Evolutionary conservation across 176 grass and related monocot species (phyloP).

Genomic region (Musa itinerans): DNA sequence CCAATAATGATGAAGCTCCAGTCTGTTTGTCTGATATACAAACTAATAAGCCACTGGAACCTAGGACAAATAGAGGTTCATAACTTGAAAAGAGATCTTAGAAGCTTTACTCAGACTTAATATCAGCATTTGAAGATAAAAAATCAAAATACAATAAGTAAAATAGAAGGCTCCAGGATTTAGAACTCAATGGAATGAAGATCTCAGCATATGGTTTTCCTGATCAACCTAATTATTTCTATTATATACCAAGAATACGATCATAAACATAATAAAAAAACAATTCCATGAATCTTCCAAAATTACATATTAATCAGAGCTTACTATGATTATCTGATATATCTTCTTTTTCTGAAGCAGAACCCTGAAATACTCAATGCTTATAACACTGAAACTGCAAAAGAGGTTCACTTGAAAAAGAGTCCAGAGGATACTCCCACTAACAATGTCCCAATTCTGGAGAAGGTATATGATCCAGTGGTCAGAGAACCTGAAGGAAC

Average conservation of each 20-base stretch:
- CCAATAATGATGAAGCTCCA: neutral
- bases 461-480: no score
- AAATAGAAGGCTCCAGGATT: no score
- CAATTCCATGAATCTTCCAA: neutral
- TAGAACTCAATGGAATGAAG: no score
- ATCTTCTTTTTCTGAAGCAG: neutral
- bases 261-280: neutral
- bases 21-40: neutral
- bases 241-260: neutral
- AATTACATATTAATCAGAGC: neutral
- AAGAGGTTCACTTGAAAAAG: neutral
- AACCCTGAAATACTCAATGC: neutral
- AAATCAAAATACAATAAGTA: no score
- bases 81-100: neutral
- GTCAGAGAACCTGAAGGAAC: neutral
- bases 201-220: no score
- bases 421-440: neutral
- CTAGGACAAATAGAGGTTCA: neutral
- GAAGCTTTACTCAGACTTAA: neutral
- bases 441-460: no score
- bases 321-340: neutral
- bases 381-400: neutral
- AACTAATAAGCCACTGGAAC: neutral
- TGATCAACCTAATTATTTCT: neutral
- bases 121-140: neutral